Evolutionary conservation across 1,284 basidiomycete genomes (phyloP).

Genomic region (Cerrena zonata): DNA sequence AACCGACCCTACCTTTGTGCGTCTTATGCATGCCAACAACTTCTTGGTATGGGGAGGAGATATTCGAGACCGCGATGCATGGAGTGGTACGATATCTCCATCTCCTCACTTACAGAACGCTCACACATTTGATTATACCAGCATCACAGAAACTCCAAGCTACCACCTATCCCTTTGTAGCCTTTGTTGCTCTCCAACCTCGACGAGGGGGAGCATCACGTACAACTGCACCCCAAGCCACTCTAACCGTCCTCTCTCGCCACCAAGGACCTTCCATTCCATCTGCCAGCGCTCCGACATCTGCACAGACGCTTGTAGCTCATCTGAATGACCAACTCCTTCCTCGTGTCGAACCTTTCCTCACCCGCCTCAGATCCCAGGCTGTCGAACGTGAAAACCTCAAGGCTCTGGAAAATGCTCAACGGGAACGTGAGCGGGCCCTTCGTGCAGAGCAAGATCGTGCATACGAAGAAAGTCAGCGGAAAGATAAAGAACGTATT

Average conservation of each 20-base stretch:
- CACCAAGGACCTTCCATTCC: slow-evolving; percentile 67
- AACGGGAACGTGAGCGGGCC: slow-evolving; percentile 33
- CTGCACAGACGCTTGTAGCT: slow-evolving; percentile 54
- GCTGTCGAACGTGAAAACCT: slow-evolving; percentile 53
- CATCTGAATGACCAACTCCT: slow-evolving; percentile 69
- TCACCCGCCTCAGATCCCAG: slow-evolving; percentile 52
- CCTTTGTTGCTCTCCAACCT: slow-evolving; percentile 84
- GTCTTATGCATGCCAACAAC: slow-evolving; percentile 60
- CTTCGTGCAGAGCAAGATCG: slow-evolving; percentile 79
- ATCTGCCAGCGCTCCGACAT: slow-evolving; percentile 44
- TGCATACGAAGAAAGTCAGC: slow-evolving; percentile 64
- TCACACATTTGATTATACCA: slow-evolving; percentile 28
- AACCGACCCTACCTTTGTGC: slow-evolving; percentile 65
- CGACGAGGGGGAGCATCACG: slow-evolving; percentile 38
- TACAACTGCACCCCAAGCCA: slow-evolving; percentile 39
- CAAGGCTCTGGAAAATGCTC: slow-evolving; percentile 6
- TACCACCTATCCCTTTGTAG: slow-evolving; percentile 88
- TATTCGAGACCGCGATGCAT: slow-evolving; percentile 75
- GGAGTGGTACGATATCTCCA: slow-evolving; percentile 70
- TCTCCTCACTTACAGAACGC: background rate
- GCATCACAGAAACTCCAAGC: slow-evolving; percentile 81
- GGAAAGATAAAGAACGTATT: slow-evolving; percentile 68
- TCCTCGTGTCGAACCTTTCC: slow-evolving; percentile 73
- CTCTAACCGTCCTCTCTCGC: slow-evolving; percentile 75
- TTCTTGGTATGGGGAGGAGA: slow-evolving; percentile 84